Evolutionary conservation across 75 land plant species (phyloP).

Genomic region (Selaginella tamariscina): DNA sequence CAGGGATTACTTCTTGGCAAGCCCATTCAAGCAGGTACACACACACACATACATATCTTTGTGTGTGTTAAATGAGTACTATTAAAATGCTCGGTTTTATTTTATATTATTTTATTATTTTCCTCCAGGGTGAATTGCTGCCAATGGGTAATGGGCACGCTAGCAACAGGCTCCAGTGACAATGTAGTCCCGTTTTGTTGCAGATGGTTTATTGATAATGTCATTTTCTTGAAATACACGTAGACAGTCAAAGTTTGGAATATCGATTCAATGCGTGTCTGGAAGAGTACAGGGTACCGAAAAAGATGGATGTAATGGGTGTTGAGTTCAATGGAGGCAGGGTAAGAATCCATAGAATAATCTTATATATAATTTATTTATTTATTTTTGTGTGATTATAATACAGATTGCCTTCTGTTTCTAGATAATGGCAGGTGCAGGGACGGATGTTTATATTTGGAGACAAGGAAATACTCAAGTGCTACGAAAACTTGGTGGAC

Average conservation of each 20-base stretch:
- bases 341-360: constrained; percentile 27
- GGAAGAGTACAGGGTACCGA: constrained; percentile 52
- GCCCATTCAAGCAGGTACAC: background rate
- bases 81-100: too few relatives aligned
- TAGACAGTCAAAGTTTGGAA: constrained; percentile 71
- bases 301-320: constrained; percentile 35
- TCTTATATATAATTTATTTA: background rate
- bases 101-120: background rate
- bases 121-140: constrained; percentile 45
- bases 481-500: constrained; percentile 20
- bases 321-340: constrained; percentile 80
- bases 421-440: constrained; percentile 59
- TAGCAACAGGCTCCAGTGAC: constrained; percentile 64
- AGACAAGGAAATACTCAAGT: constrained; percentile 4
- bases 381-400: constrained; percentile 4
- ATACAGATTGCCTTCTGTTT: background rate
- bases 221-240: constrained; percentile 1
- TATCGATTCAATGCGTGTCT: constrained; percentile 40
- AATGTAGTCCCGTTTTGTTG: constrained; percentile 33
- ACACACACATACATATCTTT: too few relatives aligned
- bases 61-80: too few relatives aligned
- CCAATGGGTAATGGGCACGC: constrained; percentile 46
- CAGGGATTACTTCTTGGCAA: background rate
- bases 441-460: constrained; percentile 56
- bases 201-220: constrained; percentile 1